These are phyloP conservation scores for Amesomyces nigricolor DNA, from an alignment of 2,329 filamentous ascomycete species.

Conservation along the genomic window DNA sequence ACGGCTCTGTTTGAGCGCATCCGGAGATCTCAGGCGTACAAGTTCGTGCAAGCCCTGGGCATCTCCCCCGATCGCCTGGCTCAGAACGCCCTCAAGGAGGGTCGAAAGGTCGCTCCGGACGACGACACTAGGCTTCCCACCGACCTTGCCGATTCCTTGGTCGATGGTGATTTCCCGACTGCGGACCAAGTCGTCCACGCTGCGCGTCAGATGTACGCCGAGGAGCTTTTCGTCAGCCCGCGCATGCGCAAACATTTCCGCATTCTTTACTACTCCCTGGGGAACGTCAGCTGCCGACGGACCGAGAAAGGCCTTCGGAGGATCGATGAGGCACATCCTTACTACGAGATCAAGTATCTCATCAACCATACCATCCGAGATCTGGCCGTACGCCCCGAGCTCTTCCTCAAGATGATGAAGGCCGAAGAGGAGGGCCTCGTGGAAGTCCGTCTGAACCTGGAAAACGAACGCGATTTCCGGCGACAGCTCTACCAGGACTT, in stretches of 20 bases:
- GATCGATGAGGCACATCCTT: conserved; percentile 92
- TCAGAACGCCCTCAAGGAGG: conserved; percentile 74
- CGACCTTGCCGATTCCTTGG: conserved; percentile 76
- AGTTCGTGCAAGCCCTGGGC: conserved; percentile 81
- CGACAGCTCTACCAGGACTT: conserved; percentile 76
- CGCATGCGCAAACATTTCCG: conserved; percentile 85
- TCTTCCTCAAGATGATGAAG: conserved; percentile 95
- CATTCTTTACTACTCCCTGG: conserved; percentile 74
- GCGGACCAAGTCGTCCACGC: conserved; percentile 69
- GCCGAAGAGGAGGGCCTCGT: conserved; percentile 91
- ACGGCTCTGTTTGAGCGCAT: conserved; percentile 79
- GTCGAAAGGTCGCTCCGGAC: conserved; percentile 75
- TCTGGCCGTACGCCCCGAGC: conserved; percentile 75
- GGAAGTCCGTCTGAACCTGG: conserved; percentile 74
- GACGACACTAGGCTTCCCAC: conserved; percentile 75
- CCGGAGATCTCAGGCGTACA: conserved; percentile 71
- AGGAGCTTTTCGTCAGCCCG: conserved; percentile 83
- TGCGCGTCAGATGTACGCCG: conserved; percentile 81
- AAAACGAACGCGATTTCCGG: conserved; percentile 70
- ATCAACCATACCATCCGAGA: conserved; percentile 80
- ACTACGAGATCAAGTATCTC: conserved; percentile 97
- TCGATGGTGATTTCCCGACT: conserved; percentile 68
- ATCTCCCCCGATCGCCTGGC: conserved; percentile 86
- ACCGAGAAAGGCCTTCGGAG: conserved; percentile 91
- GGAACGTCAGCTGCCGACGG: conserved; percentile 77